Evolutionary conservation across 2,329 filamentous ascomycete species (phyloP).

Genomic region (Neonectria ditissima): DNA sequence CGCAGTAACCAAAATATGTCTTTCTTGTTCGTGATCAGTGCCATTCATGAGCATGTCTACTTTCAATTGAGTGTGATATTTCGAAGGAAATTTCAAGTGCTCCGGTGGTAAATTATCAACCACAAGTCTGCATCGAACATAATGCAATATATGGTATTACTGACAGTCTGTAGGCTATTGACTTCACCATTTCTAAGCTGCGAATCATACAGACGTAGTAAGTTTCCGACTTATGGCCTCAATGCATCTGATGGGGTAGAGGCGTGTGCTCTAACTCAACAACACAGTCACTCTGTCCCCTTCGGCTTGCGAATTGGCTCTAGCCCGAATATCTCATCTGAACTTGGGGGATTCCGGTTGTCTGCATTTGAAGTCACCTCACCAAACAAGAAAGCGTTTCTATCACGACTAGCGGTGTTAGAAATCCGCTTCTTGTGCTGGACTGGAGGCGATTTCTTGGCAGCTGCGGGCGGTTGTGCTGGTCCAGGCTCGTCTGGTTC

Average conservation of each 20-base stretch:
- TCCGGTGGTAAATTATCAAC: too few species aligned
- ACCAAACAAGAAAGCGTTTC: slow-evolving; percentile 71
- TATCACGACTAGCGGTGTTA: slow-evolving; percentile 62
- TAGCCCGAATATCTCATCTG: slow-evolving; percentile 67
- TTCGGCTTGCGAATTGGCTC: slow-evolving; percentile 58
- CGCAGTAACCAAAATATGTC: too few species aligned
- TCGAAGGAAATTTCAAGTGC: too few species aligned
- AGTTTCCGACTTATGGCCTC: background rate
- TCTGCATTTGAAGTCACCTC: slow-evolving; percentile 58
- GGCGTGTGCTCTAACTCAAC: background rate
- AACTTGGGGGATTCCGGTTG: slow-evolving; percentile 51
- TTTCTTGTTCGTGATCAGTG: too few species aligned
- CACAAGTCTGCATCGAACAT: background rate
- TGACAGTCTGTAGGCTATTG: background rate
- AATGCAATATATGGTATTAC: background rate
- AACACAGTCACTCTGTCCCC: slow-evolving; percentile 23
- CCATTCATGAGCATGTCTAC: background rate
- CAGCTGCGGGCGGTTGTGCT: slow-evolving; percentile 37
- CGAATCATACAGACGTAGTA: background rate
- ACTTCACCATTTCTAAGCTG: background rate
- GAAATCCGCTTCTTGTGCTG: slow-evolving; percentile 56
- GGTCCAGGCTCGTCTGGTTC: slow-evolving; percentile 61
- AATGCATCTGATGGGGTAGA: background rate
- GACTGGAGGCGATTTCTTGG: slow-evolving; percentile 47
- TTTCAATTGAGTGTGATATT: background rate